Conservation (phyloP, 805 yeast species). For the Wickerhamiella sergipiensis region DNA sequence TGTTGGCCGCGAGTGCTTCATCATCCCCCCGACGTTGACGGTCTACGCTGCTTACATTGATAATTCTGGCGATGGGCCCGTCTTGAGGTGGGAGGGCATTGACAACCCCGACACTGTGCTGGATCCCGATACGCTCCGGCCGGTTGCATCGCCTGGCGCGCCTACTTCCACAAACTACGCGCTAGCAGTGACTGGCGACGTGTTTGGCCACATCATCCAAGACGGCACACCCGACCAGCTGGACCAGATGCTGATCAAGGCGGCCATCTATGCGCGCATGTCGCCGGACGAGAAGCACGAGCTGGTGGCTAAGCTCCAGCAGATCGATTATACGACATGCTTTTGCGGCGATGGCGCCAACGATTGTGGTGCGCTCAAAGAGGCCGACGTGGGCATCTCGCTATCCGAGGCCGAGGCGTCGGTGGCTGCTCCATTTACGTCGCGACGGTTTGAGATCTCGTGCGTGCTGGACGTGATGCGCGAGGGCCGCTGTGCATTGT, state of each 20-base stretch:
- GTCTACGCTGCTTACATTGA: constrained; percentile 56
- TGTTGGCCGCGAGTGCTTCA: constrained; percentile 74
- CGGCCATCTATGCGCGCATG: constrained; percentile 87
- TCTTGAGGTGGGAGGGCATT: constrained; percentile 28
- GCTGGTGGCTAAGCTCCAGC: constrained; percentile 73
- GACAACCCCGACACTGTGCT: constrained; percentile 35
- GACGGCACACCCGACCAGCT: constrained; percentile 30
- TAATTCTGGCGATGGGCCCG: constrained; percentile 25
- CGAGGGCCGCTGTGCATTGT: constrained; percentile 91
- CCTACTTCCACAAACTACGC: constrained; percentile 32
- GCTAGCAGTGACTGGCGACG: constrained; percentile 85
- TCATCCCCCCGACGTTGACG: constrained; percentile 33
- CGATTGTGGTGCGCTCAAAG: constrained; percentile 96
- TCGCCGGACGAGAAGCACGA: constrained; percentile 99
- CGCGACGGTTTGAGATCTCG: constrained; percentile 75
- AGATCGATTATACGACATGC: constrained; percentile 80
- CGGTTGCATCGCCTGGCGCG: constrained; percentile 19
- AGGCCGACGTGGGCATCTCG: constrained; percentile 95
- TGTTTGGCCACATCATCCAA: constrained; percentile 62
- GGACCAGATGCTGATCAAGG: constrained; percentile 51
- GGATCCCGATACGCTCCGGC: constrained; percentile 49
- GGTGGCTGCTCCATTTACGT: constrained; percentile 97
- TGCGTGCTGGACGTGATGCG: constrained; percentile 84
- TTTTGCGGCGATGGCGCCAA: constrained; percentile 99
- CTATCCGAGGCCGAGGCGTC: constrained; percentile 96